phyloP scores from a whole-genome alignment of 768 basidiomycete species.

The Gloeophyllum trabeum region DNA sequence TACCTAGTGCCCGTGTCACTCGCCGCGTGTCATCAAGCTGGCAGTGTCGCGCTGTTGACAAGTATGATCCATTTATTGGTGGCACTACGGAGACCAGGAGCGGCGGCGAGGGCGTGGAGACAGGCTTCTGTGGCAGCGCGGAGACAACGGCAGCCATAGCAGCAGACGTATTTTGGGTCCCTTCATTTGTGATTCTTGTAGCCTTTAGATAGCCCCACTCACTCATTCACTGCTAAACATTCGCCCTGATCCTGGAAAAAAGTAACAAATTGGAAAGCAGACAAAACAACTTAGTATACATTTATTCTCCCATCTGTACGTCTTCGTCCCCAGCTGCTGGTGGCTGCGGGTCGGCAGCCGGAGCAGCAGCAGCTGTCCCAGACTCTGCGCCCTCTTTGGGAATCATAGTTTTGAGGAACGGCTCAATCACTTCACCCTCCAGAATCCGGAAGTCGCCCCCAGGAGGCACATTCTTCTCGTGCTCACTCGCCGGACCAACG shows the following conservation, averaged over 20 bases:
- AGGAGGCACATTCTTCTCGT: conserved; percentile 40
- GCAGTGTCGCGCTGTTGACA: conserved; percentile 81
- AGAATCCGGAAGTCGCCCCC: conserved; percentile 74
- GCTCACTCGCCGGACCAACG: conserved; percentile 58
- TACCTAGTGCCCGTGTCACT: conserved; percentile 90
- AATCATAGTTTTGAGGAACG: conserved; percentile 70
- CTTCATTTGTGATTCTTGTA: background rate
- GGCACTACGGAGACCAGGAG: conserved; percentile 57
- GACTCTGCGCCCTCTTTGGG: conserved; percentile 45
- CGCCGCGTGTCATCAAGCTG: conserved; percentile 92
- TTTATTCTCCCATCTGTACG: conserved; percentile 76
- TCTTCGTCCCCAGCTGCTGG: conserved; percentile 47
- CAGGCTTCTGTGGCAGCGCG: conserved; percentile 13
- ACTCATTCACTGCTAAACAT: background rate
- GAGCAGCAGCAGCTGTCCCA: conserved; percentile 24
- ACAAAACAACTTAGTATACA: too few species aligned
- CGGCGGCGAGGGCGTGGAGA: conserved; percentile 54
- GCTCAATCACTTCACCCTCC: conserved; percentile 69
- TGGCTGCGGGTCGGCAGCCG: background rate
- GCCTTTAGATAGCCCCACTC: too few species aligned
- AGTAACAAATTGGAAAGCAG: too few species aligned
- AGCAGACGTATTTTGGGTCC: conserved; percentile 1
- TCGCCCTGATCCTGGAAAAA: too few species aligned
- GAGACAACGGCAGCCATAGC: conserved; percentile 1
- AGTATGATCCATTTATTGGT: conserved; percentile 70